These are phyloP conservation scores for Fusarium oligoseptatum DNA, from an alignment of 2,329 filamentous ascomycete genomes.

Conservation along the genomic window DNA sequence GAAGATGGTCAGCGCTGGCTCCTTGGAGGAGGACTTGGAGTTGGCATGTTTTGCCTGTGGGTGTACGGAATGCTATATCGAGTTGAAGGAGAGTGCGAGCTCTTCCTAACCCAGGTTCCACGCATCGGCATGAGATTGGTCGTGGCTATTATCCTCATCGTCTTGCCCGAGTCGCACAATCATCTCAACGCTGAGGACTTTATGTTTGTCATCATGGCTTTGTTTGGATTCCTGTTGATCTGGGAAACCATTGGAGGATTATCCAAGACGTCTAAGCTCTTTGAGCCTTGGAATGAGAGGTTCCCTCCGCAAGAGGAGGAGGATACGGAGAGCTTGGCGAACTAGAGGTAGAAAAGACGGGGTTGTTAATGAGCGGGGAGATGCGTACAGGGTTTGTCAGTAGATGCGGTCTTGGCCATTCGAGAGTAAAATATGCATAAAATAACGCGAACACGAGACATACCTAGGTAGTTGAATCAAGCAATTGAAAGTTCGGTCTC, in stretches of 20 bases:
- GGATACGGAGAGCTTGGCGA: slow-evolving; percentile 32
- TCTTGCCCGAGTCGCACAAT: slow-evolving; percentile 53
- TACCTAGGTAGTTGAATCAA: slow-evolving; percentile 4
- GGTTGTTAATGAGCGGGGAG: background rate
- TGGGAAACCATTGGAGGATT: slow-evolving; percentile 60
- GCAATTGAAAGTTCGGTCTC: background rate
- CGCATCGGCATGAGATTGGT: slow-evolving; percentile 53
- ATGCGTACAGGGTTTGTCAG: background rate
- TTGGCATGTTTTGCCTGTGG: slow-evolving; percentile 61
- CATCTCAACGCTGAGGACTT: slow-evolving; percentile 51
- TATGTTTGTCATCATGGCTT: slow-evolving; percentile 58
- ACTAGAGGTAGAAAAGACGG: background rate
- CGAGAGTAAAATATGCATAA: background rate
- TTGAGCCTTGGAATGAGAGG: slow-evolving; percentile 52
- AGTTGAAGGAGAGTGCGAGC: slow-evolving; percentile 52
- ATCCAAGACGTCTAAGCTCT: slow-evolving; percentile 46
- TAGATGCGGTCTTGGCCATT: background rate
- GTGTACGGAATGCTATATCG: slow-evolving; percentile 57
- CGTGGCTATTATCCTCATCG: slow-evolving; percentile 49
- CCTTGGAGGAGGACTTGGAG: slow-evolving; percentile 60
- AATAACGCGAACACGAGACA: background rate
- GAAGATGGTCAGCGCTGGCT: slow-evolving; percentile 61
- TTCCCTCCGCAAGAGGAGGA: slow-evolving; percentile 47
- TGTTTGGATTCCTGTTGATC: slow-evolving; percentile 57
- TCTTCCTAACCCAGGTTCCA: slow-evolving; percentile 52